A percentile compares a stretch with the other conserved stretches of the same genome.
Conservation (phyloP, 208 protist genomes). For the Leptomonas seymouri region DNA sequence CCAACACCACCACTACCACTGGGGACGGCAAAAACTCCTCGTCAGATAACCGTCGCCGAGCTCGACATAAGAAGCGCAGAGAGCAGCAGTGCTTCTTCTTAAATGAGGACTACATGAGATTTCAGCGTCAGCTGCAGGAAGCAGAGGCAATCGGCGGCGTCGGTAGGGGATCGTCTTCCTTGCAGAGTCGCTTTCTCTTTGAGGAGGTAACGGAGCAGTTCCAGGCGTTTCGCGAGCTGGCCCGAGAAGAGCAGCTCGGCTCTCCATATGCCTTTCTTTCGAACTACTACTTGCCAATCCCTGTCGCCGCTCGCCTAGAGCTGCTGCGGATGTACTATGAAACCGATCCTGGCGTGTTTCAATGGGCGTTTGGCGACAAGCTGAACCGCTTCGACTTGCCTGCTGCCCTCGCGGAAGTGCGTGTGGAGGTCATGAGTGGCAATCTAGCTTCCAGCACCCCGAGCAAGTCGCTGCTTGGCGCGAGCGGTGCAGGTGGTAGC, state of each 20-base stretch:
- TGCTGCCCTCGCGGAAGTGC: slow-evolving; percentile 10
- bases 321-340: slow-evolving; percentile 83
- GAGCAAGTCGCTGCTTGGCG: background rate
- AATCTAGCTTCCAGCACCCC: background rate
- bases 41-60: slow-evolving; percentile 1
- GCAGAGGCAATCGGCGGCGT: slow-evolving; percentile 29
- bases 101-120: slow-evolving; percentile 49
- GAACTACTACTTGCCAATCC: slow-evolving; percentile 70
- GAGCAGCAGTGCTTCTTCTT: slow-evolving; percentile 38
- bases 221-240: slow-evolving; percentile 66
- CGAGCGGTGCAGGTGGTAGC: too few relatives aligned
- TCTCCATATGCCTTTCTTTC: slow-evolving; percentile 85
- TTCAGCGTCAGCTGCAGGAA: slow-evolving; percentile 56
- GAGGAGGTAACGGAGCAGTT: slow-evolving; percentile 84
- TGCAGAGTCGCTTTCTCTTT: slow-evolving; percentile 51
- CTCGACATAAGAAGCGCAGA: background rate
- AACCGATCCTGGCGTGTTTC: slow-evolving; percentile 63
- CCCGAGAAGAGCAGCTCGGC: slow-evolving; percentile 55
- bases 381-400: slow-evolving; percentile 56
- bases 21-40: slow-evolving; percentile 14
- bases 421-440: slow-evolving; percentile 21
- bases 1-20: background rate
- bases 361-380: slow-evolving; percentile 73
- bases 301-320: slow-evolving; percentile 54
- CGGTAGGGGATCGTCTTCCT: slow-evolving; percentile 27